Base-by-base conservation (phyloP, 2,329 filamentous ascomycete genomes). In the Aspergillus ruber region DNA sequence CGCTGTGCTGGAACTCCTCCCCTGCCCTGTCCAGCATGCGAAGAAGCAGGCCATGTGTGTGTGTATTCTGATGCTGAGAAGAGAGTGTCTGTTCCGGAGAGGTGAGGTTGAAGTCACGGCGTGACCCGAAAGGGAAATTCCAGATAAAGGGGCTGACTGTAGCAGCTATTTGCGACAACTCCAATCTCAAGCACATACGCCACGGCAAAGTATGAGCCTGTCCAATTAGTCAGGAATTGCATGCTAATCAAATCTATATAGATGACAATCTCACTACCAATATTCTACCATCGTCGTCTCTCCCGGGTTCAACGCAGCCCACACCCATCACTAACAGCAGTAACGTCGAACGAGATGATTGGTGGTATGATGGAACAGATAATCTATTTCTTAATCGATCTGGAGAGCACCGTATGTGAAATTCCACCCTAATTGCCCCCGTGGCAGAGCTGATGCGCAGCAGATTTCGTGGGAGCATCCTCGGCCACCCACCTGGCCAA, bases 291-390 rank as follows among this genome's bases (percentile, higher is more conserved):
- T 18, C 25, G 42, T 36, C 23, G 43, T 45, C 12, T 21, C 32
- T 41, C 47, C 15, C 57, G 39, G 47, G 51, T 35, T 27, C 51
- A 45, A 13, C 51, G 46, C 32, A 56, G 33, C 50, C 50, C 5
- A 58, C 54, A 17, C 55, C 49, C 4, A 53, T 43, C 17, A 50
- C 53, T 8, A 55, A 56, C 36, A 53, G 44, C 17, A 50, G 52
- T 8, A 55, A 56, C 35, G 49, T 53, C 10, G 62, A 66, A 33
- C 58, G 65, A 25, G 66, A 69, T 47, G 65, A 68, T 47, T 69
- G 66, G 66, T 69, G 66, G 66, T 68, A 64, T 40, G 65, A 68
- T 45, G 65, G 61, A 6, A 62, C 63, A 2, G 64, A 67, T 15
- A 65, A 65, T 32, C 43, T 69, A 4, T 58, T 68, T 7, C 43